Percentiles rank a stretch among this genome's conserved stretches.
Evolutionary conservation across 2,329 filamentous ascomycete genomes (phyloP).

Genomic region (Aspergillus sp.): DNA sequence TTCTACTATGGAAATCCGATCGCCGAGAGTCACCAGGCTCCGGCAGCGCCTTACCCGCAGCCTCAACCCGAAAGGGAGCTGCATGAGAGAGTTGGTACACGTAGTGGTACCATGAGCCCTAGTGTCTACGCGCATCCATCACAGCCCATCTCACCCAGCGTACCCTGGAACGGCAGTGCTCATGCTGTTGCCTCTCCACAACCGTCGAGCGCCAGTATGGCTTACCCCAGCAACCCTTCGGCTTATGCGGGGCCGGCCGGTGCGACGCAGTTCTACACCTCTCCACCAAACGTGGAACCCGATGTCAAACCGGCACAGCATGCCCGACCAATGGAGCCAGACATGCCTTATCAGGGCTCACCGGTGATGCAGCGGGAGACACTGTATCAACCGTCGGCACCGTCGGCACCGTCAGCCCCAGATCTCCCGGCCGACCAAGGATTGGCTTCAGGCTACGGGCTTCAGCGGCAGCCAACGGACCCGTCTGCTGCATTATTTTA

Average conservation of each 20-base stretch:
- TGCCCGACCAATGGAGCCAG: conserved; percentile 20
- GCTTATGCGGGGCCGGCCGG: conserved; percentile 18
- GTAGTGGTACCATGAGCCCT: conserved; percentile 22
- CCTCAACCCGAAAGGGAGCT: conserved; percentile 34
- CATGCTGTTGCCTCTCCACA: conserved; percentile 26
- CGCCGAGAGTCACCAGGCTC: conserved; percentile 49
- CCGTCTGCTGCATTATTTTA: conserved; percentile 24
- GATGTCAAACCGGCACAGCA: conserved; percentile 22
- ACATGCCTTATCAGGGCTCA: conserved; percentile 23
- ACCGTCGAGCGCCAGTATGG: conserved; percentile 15
- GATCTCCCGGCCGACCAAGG: conserved; percentile 19
- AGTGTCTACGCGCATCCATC: conserved; percentile 22
- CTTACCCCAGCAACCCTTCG: conserved; percentile 20
- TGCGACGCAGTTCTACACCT: conserved; percentile 23
- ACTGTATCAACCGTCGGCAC: conserved; percentile 25
- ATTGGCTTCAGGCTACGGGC: conserved; percentile 19
- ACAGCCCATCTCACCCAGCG: conserved; percentile 18
- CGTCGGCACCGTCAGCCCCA: conserved; percentile 19
- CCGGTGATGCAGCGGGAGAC: conserved; percentile 25
- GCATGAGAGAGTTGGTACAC: conserved; percentile 14
- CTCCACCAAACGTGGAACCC: conserved; percentile 17
- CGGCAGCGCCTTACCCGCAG: conserved; percentile 54
- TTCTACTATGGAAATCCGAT: conserved; percentile 74
- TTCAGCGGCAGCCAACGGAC: conserved; percentile 20
- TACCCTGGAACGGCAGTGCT: conserved; percentile 25